Evolutionary conservation across 805 yeast genomes (phyloP).

Genomic region (Metschnikowia lunata): DNA sequence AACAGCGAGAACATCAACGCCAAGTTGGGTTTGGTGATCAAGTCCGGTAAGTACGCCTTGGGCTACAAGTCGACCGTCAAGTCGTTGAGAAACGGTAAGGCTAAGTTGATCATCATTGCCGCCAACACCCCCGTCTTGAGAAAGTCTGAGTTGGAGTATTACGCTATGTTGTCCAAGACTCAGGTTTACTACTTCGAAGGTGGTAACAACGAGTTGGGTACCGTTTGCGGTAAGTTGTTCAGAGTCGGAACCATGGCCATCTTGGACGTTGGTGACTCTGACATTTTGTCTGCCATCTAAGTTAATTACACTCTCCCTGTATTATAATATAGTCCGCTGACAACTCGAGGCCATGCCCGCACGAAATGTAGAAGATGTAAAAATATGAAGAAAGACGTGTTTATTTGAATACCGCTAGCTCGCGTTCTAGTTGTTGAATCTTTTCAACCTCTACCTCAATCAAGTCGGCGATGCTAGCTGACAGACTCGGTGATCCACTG

Average conservation of each 20-base stretch:
- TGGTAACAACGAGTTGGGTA: conserved; percentile 99
- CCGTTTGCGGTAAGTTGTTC: conserved; percentile 99
- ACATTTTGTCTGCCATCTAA: conserved; percentile 72
- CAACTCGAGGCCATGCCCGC: background rate
- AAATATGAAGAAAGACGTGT: too few species aligned
- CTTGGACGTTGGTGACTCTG: conserved; percentile 99
- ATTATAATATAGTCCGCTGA: conserved; percentile 11
- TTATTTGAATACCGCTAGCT: background rate
- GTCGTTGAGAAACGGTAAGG: conserved; percentile 98
- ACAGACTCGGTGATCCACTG: conserved; percentile 6
- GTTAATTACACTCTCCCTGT: conserved; percentile 6
- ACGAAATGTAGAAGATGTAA: too few species aligned
- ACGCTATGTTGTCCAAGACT: conserved; percentile 99
- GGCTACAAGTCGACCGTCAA: conserved; percentile 99
- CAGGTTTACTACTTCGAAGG: conserved; percentile 98
- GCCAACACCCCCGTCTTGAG: conserved; percentile 99
- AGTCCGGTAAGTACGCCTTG: conserved; percentile 99
- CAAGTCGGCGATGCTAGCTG: conserved; percentile 31
- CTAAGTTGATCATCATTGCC: conserved; percentile 96
- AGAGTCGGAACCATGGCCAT: conserved; percentile 97
- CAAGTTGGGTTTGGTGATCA: conserved; percentile 95
- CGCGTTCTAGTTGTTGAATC: conserved; percentile 37
- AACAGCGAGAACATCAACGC: conserved; percentile 95
- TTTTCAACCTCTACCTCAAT: conserved; percentile 45
- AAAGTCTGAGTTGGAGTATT: conserved; percentile 99